These are phyloP conservation scores for Oryza punctata DNA, from an alignment of 176 grass and related monocot genomes.

Conservation along the genomic window DNA sequence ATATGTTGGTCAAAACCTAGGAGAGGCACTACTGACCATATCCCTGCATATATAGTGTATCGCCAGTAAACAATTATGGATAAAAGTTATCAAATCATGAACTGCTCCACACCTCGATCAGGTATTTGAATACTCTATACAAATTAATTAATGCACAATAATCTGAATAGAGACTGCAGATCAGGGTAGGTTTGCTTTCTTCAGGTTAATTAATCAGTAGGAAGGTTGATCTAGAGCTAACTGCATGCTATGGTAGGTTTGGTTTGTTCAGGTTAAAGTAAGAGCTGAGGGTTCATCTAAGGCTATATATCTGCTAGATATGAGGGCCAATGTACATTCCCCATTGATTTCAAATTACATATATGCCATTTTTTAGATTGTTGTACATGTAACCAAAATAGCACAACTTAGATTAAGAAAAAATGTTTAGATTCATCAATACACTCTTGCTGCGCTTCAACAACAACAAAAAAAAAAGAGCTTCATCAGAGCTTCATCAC, in stretches of 20 bases:
- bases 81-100: neutral
- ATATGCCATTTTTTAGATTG: neutral
- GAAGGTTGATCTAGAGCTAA: neutral
- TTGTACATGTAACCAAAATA: neutral
- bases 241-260: neutral
- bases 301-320: neutral
- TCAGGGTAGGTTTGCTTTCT: neutral
- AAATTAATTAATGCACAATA: neutral
- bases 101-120: neutral
- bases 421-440: neutral
- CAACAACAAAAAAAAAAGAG: neutral
- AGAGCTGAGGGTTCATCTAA: neutral
- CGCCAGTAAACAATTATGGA: neutral
- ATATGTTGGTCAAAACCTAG: neutral
- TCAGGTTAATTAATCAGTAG: neutral
- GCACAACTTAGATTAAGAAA: neutral
- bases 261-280: neutral
- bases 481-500: too few relatives aligned
- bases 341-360: neutral
- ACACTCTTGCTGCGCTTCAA: too few relatives aligned
- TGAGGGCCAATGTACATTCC: neutral
- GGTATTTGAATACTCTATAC: neutral
- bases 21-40: neutral
- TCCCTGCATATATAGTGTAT: neutral
- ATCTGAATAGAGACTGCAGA: constrained; percentile 18